Evolutionary conservation across 129 eudicot genomes (phyloP).

Genomic region (carrot (Daucus carota)): DH1_v3.0 NC_030382.2:58638501-58639000

Average conservation of each 20-base stretch:
- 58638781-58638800: constrained; percentile 60
- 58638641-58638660: not conserved
- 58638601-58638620: not conserved
- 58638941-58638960: not conserved
- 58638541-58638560: constrained; percentile 90
- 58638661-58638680: constrained; percentile 77
- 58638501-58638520: constrained; percentile 94
- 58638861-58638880: constrained; percentile 26
- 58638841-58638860: constrained; percentile 44
- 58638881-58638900: not conserved
- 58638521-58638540: constrained; percentile 95
- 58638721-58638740: constrained; percentile 49
- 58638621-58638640: not conserved
- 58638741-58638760: constrained; percentile 57
- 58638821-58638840: constrained; percentile 52
- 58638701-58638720: constrained; percentile 51
- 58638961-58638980: not conserved
- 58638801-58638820: constrained; percentile 42
- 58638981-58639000: not conserved
- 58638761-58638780: constrained; percentile 73
- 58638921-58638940: not conserved
- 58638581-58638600: constrained; percentile 33
- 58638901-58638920: not conserved
- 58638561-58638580: constrained; percentile 98
- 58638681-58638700: constrained; percentile 76